Evolutionary conservation across 306 rosid species (phyloP).

Genomic region (Amphicarpaea edgeworthii): DNA sequence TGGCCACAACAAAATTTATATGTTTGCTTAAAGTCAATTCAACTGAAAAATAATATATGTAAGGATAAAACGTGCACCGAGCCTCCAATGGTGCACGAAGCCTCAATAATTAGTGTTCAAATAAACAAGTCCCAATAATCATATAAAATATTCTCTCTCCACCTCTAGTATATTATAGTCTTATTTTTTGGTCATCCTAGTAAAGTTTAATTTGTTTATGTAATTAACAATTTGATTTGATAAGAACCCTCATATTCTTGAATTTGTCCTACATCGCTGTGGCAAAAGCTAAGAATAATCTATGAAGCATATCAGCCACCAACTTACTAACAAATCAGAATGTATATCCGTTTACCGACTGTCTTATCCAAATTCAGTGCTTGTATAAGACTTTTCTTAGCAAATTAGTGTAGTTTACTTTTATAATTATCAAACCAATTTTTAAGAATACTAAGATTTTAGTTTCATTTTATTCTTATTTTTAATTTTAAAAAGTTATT

Average conservation of each 20-base stretch:
- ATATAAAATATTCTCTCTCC: constrained; percentile 9
- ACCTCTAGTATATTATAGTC: background rate
- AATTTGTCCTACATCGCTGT: background rate
- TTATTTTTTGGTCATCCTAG: background rate
- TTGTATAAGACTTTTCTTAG: background rate
- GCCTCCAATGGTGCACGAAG: background rate
- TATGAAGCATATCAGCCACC: background rate
- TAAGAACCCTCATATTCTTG: background rate
- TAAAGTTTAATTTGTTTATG: background rate
- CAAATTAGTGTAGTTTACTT: background rate
- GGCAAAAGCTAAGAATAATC: background rate
- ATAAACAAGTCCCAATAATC: constrained; percentile 33
- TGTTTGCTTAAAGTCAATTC: background rate
- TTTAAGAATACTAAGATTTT: too few relatives aligned
- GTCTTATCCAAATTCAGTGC: background rate
- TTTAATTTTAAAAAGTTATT: too few relatives aligned
- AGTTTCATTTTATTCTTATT: too few relatives aligned
- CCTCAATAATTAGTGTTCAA: background rate
- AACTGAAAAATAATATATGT: background rate
- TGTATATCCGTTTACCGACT: background rate
- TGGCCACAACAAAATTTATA: background rate
- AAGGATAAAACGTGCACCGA: background rate
- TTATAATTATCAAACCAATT: background rate
- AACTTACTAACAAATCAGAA: background rate
- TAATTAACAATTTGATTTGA: background rate